phyloP scores from a whole-genome alignment of 2,329 filamentous ascomycete species.

The Fonsecaea pugnacius region DNA sequence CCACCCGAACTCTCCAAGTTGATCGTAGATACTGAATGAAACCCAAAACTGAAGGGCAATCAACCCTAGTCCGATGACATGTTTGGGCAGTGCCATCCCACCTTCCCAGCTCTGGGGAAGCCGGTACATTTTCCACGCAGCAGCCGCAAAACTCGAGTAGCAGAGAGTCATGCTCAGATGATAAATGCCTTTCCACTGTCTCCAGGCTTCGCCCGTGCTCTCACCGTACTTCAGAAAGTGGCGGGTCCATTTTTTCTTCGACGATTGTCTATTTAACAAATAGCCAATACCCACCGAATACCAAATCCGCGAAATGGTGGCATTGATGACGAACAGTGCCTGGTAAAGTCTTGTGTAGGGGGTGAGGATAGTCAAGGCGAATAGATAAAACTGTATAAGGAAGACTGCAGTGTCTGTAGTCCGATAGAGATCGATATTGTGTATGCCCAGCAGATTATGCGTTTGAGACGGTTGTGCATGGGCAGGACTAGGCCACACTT shows the following conservation, averaged over 20 bases:
- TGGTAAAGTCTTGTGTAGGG: constrained; percentile 78
- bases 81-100: constrained; percentile 81
- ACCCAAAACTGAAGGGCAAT: constrained; percentile 92
- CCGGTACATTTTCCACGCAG: constrained; percentile 95
- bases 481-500: constrained; percentile 32
- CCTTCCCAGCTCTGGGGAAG: constrained; percentile 85
- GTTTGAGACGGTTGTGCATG: constrained; percentile 66
- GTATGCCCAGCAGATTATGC: constrained; percentile 80
- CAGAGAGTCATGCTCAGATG: constrained; percentile 90
- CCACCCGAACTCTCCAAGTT: constrained; percentile 96
- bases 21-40: constrained; percentile 88
- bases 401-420: constrained; percentile 82
- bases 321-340: constrained; percentile 78
- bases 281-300: constrained; percentile 86
- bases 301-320: constrained; percentile 84
- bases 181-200: constrained; percentile 96
- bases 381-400: constrained; percentile 75
- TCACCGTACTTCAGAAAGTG: constrained; percentile 98
- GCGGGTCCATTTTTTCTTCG: constrained; percentile 90
- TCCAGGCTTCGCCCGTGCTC: constrained; percentile 87
- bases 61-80: constrained; percentile 79
- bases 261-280: constrained; percentile 83
- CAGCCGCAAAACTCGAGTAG: constrained; percentile 84
- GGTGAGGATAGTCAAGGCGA: constrained; percentile 72
- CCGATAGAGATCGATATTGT: constrained; percentile 86